Evolutionary conservation across 805 yeast genomes (phyloP).

Genomic region (Metschnikowia matae): DNA sequence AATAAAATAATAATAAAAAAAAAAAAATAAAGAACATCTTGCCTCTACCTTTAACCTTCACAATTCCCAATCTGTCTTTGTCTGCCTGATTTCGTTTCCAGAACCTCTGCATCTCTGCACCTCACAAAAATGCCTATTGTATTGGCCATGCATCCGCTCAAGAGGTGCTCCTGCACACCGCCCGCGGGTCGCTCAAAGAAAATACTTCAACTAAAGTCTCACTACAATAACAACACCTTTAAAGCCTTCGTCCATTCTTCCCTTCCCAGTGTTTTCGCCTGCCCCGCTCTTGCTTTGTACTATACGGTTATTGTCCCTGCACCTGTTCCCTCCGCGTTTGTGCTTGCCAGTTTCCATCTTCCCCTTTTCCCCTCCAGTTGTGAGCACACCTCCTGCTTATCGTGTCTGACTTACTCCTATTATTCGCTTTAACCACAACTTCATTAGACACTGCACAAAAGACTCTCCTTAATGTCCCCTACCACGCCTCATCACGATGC

Average conservation of each 20-base stretch:
- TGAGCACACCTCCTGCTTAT: not conserved
- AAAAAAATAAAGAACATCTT: too few species aligned
- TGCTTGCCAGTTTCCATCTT: not conserved
- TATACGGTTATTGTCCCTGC: not conserved
- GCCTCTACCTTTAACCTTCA: too few species aligned
- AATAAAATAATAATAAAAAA: too few species aligned
- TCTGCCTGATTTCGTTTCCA: not conserved
- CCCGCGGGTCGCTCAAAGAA: constrained; percentile 1
- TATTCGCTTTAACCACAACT: not conserved
- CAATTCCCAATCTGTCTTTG: not conserved
- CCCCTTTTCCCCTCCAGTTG: not conserved
- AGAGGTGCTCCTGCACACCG: not conserved
- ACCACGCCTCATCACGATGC: not conserved
- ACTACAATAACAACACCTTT: constrained; percentile 2
- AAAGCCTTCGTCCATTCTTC: not conserved
- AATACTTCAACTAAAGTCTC: constrained; percentile 1
- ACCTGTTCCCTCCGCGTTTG: not conserved
- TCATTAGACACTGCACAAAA: not conserved
- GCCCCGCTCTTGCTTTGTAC: not conserved
- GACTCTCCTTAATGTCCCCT: not conserved
- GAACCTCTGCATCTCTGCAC: not conserved
- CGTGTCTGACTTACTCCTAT: not conserved
- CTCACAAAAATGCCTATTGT: not conserved
- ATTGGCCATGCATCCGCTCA: not conserved
- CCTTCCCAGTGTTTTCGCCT: not conserved